Conservation (phyloP, 1,284 basidiomycete genomes). For the Rhodotorula sp. region DNA sequence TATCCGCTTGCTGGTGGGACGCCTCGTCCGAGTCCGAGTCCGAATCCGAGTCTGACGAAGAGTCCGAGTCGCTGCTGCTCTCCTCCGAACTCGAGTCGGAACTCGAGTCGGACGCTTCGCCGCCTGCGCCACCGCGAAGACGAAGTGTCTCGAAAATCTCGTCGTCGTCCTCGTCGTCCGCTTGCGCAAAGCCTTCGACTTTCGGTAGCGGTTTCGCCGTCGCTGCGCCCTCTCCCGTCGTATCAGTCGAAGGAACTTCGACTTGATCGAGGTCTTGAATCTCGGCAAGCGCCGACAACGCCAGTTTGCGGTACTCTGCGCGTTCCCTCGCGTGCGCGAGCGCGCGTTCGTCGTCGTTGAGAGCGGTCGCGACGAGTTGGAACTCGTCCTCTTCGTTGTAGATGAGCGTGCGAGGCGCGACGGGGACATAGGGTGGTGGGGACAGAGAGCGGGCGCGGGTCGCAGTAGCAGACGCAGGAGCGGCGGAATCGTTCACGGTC, state of each 20-base stretch:
- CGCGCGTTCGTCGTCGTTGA: conserved; percentile 18
- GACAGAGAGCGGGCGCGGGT: conserved; percentile 9
- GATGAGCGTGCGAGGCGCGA: conserved; percentile 31
- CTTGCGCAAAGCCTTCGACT: conserved; percentile 35
- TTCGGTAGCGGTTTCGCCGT: conserved; percentile 1
- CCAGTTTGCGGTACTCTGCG: conserved; percentile 17
- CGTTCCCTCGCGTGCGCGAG: conserved; percentile 18
- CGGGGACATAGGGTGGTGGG: conserved; percentile 35
- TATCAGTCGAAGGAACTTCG: background rate
- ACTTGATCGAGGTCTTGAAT: background rate
- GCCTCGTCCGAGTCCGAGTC: conserved; percentile 8
- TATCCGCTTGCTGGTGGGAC: background rate
- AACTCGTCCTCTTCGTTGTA: conserved; percentile 41
- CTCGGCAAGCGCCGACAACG: conserved; percentile 13
- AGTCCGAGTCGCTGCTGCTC: background rate
- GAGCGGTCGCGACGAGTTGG: conserved; percentile 20
- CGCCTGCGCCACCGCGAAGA: conserved; percentile 26
- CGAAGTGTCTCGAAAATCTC: conserved; percentile 18
- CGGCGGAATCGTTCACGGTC: no score
- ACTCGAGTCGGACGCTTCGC: conserved; percentile 5
- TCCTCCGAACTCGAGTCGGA: background rate
- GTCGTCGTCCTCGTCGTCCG: conserved; percentile 24
- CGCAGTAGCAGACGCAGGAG: background rate
- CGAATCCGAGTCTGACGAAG: conserved; percentile 2
- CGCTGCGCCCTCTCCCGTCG: background rate